Evolutionary conservation across 208 protist genomes (phyloP), one percentile per base, ranked within the genome.

Genomic region (Leishmania guyanensis): DNA sequence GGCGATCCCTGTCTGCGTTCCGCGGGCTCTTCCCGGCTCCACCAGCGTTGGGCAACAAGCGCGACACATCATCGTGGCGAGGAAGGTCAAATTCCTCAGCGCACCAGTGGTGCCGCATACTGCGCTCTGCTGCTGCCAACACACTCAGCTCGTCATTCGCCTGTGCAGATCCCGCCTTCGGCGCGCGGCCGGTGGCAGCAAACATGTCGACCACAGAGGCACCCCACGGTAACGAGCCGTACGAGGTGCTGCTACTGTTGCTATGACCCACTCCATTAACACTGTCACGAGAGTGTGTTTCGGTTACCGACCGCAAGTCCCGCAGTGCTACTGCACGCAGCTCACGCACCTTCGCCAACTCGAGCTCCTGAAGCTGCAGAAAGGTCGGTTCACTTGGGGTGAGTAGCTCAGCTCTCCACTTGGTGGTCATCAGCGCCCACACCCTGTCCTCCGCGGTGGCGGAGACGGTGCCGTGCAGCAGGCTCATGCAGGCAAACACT

Each of bases 381-480:
- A 96, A 93, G 29, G 54, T 54, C 26, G 46, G 29, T 58, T 88
- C 79, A 39, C 79, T 26, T 9, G 90, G 87, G 8, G 75, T 58
- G 10, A 94, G n/a, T 17, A 91, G 80, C 79, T 96, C 92, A 22
- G 29, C 64, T 51, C n/a, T 70, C 86, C 88, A 92, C 80, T 87
- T 88, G 33, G 43, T n/a, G 2, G 77, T 73, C 46, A 96, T 72
- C 46, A 89, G 78, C 46, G n/a, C 36, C 89, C 90, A 96, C 58
- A 96, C 74, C 60, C 6, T 71, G 48, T 84, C 51, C 73, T 83
- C 80, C 17, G 72, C 79, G 16, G 53, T 64, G 65, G 77, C n/a
- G 68, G 46, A 51, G 80, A 88, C 75, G 50, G 62, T 65, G 69
- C 74, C 77, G 33, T 78, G 70, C 22, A 88, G 64, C 22, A 79